Percentiles rank a stretch among this genome's conserved stretches.
Evolutionary conservation across 2,329 filamentous ascomycete genomes (phyloP).

Genomic region (Dendryphion nanum): DNA sequence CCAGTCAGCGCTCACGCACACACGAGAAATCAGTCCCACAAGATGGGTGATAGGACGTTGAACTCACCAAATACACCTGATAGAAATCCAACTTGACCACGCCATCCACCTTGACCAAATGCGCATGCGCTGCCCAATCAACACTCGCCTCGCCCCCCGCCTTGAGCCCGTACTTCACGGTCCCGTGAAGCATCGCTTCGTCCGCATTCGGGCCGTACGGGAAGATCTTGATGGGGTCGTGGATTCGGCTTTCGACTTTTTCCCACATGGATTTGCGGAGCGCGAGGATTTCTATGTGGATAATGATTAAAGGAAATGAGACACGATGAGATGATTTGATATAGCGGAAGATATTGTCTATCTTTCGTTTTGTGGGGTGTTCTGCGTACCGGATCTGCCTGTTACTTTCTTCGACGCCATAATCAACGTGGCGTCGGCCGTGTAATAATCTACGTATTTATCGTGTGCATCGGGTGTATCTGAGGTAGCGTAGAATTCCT

Average conservation of each 20-base stretch:
- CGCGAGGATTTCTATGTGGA: constrained; percentile 48
- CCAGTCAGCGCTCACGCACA: neutral
- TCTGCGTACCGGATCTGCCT: constrained; percentile 44
- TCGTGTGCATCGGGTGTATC: constrained; percentile 51
- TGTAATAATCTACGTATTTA: constrained; percentile 49
- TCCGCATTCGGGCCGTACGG: constrained; percentile 47
- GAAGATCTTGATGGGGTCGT: constrained; percentile 50
- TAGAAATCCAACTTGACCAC: constrained; percentile 56
- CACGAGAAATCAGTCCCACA: neutral
- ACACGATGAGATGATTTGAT: too few relatives aligned
- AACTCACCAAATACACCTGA: constrained; percentile 54
- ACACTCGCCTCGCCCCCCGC: constrained; percentile 47
- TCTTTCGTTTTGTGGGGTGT: too few relatives aligned
- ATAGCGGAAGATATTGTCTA: too few relatives aligned
- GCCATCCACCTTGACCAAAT: constrained; percentile 52
- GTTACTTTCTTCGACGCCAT: constrained; percentile 51
- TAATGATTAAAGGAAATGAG: neutral
- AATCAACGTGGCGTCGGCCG: constrained; percentile 49
- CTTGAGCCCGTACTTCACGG: constrained; percentile 53
- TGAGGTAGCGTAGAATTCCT: constrained; percentile 47
- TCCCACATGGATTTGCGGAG: constrained; percentile 56
- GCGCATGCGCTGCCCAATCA: constrained; percentile 57
- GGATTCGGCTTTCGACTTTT: constrained; percentile 47
- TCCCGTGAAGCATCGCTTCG: constrained; percentile 56
- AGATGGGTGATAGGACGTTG: too few relatives aligned